Evolutionary conservation across 345 rosid genomes (phyloP).

Genomic region (Arabis alpina): DNA sequence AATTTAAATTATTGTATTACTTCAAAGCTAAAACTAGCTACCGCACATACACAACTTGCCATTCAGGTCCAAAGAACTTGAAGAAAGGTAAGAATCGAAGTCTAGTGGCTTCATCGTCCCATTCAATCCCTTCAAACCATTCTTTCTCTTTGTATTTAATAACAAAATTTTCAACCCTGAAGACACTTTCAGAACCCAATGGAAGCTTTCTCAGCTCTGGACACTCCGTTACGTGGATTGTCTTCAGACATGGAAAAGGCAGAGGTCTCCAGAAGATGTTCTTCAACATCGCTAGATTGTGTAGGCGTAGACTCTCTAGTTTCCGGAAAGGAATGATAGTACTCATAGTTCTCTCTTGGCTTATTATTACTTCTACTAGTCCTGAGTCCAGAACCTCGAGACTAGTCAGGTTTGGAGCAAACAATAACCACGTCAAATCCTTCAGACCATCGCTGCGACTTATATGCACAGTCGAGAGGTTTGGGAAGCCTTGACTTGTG

Average conservation of each 20-base stretch:
- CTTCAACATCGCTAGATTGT: constrained; percentile 5
- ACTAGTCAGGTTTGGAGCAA: constrained; percentile 33
- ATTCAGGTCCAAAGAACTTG: too few species aligned
- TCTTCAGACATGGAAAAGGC: constrained; percentile 5
- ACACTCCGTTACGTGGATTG: too few species aligned
- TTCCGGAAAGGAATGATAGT: not conserved
- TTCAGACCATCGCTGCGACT: not conserved
- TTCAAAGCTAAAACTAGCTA: too few species aligned
- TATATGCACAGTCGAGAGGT: not conserved
- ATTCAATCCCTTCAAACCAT: not conserved
- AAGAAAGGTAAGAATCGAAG: not conserved
- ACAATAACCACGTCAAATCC: constrained; percentile 40
- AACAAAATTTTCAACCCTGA: not conserved
- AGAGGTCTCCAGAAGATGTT: constrained; percentile 30
- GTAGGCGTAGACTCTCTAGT: constrained; percentile 19
- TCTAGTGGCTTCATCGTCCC: not conserved
- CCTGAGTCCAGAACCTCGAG: not conserved
- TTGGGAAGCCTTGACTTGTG: not conserved
- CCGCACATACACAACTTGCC: too few species aligned
- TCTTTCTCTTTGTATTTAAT: not conserved
- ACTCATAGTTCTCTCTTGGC: not conserved
- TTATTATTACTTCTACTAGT: too few species aligned
- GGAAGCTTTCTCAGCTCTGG: not conserved
- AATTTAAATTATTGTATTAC: too few species aligned
- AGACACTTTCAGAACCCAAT: not conserved